Evolutionary conservation across 129 eudicot genomes (phyloP).

Genomic region (Tanacetum coccineum): DNA sequence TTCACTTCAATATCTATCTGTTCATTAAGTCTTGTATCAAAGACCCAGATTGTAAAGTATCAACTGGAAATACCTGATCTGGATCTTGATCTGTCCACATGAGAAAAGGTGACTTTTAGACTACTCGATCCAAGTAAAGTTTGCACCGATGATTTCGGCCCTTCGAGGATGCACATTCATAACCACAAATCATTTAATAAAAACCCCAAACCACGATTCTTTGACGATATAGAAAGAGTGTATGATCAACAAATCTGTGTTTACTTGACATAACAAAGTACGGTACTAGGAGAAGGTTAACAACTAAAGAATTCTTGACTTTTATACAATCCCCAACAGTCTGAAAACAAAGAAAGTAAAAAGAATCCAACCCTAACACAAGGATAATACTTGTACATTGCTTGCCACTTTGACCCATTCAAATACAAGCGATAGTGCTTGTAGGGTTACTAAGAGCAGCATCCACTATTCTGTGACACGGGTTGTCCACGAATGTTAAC

Average conservation of each 20-base stretch:
- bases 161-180: background rate
- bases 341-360: conserved; percentile 20
- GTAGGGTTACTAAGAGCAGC: conserved; percentile 58
- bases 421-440: conserved; percentile 13
- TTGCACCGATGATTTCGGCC: background rate
- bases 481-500: conserved; percentile 87
- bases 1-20: no score
- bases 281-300: conserved; percentile 12
- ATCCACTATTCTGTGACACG: conserved; percentile 69
- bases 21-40: no score
- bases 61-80: no score
- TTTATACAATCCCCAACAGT: conserved; percentile 37
- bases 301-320: conserved; percentile 27
- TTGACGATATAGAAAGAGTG: background rate
- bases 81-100: no score
- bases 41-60: no score
- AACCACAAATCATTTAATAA: background rate
- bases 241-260: conserved; percentile 13
- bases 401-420: conserved; percentile 28
- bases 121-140: background rate
- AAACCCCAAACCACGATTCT: conserved; percentile 14
- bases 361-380: conserved; percentile 32
- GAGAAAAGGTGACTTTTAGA: no score
- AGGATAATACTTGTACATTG: conserved; percentile 31
- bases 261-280: conserved; percentile 18